Evolutionary conservation across 2,329 filamentous ascomycete species (phyloP), one percentile per base, ranked within the genome.

Genomic region (Fusarium incarnatum): DNA sequence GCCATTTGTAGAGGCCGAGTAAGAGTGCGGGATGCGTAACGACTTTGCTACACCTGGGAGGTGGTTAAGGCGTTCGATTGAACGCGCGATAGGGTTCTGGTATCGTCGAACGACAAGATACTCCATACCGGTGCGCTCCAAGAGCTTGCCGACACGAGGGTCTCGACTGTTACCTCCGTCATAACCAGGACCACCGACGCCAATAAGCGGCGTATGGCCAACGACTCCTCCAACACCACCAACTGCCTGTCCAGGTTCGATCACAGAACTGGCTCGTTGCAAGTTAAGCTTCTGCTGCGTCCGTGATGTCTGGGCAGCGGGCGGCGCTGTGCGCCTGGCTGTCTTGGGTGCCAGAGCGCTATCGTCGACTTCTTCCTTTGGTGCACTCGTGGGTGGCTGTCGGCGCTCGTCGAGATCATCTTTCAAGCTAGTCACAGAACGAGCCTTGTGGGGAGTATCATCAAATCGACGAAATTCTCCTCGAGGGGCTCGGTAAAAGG

Each of bases 231-330:
- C 76, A 27, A 77, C 76, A 20, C 75, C 77, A 2, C 75, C 60
- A 1, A 79, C 76, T 7, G 75, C 65, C 80, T 89, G 87, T 30
- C 86, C 81, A 1, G 89, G 88, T 71, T 93, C 91, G 49, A 93
- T 90, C 69, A 87, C 88, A 6, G 91, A 92, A 75, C 90, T 92
- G 30, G 90, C 91, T 40, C 91, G 87, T 75, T 93, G 91, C 3
- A 94, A 84, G 79, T 92, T 91, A 16, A 94, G 83, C 74, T 94
- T 94, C 77, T 93, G 91, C 79, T 93, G 91, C 2, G 90, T 92
- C 16, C 91, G 86, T 56, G 89, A 92, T 70, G 87, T 85, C 63
- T 88, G 86, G 2, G 85, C 84, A 1, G 83, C 78, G 2, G 81
- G 81, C 3, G 80, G 79, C 20, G 73, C 83, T 68, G 71, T 79